Evolutionary conservation across 345 rosid genomes (phyloP), one percentile per base, ranked within the genome.

Genomic region (Eucalyptus decipiens): DNA sequence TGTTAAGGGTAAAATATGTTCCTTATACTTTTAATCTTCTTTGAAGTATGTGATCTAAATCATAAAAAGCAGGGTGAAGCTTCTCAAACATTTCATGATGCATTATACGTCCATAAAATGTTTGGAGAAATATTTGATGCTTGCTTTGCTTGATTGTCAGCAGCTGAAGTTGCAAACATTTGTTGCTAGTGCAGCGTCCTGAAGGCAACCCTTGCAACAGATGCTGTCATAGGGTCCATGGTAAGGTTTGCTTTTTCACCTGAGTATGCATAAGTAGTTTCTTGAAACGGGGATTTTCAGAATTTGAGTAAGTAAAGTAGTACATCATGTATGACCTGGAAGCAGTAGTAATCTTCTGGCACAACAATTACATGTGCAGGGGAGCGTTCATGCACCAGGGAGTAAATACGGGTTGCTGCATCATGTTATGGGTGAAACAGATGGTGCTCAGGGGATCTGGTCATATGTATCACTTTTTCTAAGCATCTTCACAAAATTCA

Each of bases 151-250:
- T 50, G 52, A 50, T 50, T 50, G 19, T 50, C 52, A 16, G 52
- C 19, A 16, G 19, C 52, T 50, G 52, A 50, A 50, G 52, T 50
- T 50, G 52, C 52, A 50, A 50, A 15, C 52, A 50, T 50, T 50
- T 50, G 52, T 50, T 50, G 52, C 52, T 50, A 50, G 52, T 50
- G 52, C 52, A 50, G 8, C 8, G 94, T 96, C 86, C 91, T 96
- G 88, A 97, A 97, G 94, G 98, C 98, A 62, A 95, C 95, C 88
- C 96, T 97, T 89, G 99, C 94, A 83, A 95, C 96, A 19, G 95
- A 96, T 94, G 99, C 99, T 56, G 92, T 96, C 87, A 94, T 96
- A 88, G 99, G 99, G 86, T 58, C 91, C 56, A 95, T 91, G 94
- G 98, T 96, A 94, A 90, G 93, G 87, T 89, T 24, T 83, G 42